Base-by-base conservation (phyloP, 2,329 filamentous ascomycete genomes). In the Colletotrichum sp. region DNA sequence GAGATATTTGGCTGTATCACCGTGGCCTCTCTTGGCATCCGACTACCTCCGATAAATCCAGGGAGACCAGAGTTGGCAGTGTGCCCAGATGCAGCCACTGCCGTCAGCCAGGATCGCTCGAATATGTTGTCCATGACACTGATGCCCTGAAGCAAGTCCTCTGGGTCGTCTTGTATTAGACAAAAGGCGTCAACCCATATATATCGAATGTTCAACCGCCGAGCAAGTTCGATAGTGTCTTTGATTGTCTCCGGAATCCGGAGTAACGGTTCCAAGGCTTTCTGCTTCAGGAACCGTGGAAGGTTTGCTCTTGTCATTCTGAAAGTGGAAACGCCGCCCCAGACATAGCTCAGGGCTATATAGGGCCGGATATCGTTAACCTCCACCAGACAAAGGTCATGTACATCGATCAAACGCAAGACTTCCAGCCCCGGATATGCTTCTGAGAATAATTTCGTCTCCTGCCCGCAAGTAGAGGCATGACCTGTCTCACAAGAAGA, bases 131-230 rank as follows among this genome's bases (percentile, higher is more conserved):
- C 70, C 70, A 72, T 72, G 1, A 67, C 70, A 3, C 67, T 28
- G n/a, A 72, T 34, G 15, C 70, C 70, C 8, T 30, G 43, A 16
- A 13, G 3, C 4, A 72, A 16, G 30, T 72, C 70, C 4, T 57
- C 48, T 3, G 28, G 16, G 48, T 77, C 70, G 34, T 78, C 64
- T 30, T 78, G 75, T 18, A 75, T 48, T 1, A 79, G 66, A 55
- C 77, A 79, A 16, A 77, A 68, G 0, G 67, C 60, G 28, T 79
- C 75, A 7, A 78, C 38, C 78, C 78, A 79, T 7, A 77, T 30
- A 5, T 76, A 77, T 13, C 71, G 71, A 28, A 72, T 65, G 8
- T 74, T 63, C 1, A 77, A 12, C 10, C 26, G 32, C 6, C 30
- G 30, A 8, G 65, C 64, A 18, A 79, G 64, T 13, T 67, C 21